phyloP scores from a whole-genome alignment of 2,329 filamentous ascomycete genomes.

The Paracorniculantispora psalliotae region DNA sequence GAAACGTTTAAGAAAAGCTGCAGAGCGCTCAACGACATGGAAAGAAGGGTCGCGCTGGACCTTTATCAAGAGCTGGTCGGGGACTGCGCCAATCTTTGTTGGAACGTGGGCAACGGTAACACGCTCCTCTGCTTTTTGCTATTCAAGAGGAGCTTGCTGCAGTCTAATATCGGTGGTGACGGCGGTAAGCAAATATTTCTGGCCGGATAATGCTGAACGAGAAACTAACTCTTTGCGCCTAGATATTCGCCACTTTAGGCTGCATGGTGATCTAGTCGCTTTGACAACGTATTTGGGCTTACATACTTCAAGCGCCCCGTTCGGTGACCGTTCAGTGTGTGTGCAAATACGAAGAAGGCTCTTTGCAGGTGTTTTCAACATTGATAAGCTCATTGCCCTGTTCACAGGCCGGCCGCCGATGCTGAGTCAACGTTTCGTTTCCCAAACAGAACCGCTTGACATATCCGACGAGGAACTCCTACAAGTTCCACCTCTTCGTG shows the following conservation, averaged over 20 bases:
- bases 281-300: slow-evolving; percentile 16
- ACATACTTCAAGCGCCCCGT: slow-evolving; percentile 6
- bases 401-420: slow-evolving; percentile 40
- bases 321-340: slow-evolving; percentile 8
- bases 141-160: slow-evolving; percentile 25
- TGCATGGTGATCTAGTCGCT: slow-evolving; percentile 13
- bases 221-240: neutral
- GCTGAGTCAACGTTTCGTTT: slow-evolving; percentile 30
- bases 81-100: slow-evolving; percentile 25
- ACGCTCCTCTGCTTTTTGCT: slow-evolving; percentile 29
- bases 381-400: slow-evolving; percentile 34
- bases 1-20: slow-evolving; percentile 6
- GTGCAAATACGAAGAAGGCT: slow-evolving; percentile 20
- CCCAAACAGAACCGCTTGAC: slow-evolving; percentile 36
- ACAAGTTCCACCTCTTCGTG: slow-evolving; percentile 23
- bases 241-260: slow-evolving; percentile 14
- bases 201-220: neutral
- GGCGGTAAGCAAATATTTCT: slow-evolving; percentile 24
- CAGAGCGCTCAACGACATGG: slow-evolving; percentile 4
- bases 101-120: slow-evolving; percentile 24
- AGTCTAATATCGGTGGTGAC: slow-evolving; percentile 32
- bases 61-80: slow-evolving; percentile 16
- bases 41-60: slow-evolving; percentile 14
- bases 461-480: slow-evolving; percentile 32
- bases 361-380: slow-evolving; percentile 27